A percentile compares a stretch with the other conserved stretches of the same genome.
phyloP scores from a whole-genome alignment of 106 monocot species.

The Dendrobium huoshanense region DNA sequence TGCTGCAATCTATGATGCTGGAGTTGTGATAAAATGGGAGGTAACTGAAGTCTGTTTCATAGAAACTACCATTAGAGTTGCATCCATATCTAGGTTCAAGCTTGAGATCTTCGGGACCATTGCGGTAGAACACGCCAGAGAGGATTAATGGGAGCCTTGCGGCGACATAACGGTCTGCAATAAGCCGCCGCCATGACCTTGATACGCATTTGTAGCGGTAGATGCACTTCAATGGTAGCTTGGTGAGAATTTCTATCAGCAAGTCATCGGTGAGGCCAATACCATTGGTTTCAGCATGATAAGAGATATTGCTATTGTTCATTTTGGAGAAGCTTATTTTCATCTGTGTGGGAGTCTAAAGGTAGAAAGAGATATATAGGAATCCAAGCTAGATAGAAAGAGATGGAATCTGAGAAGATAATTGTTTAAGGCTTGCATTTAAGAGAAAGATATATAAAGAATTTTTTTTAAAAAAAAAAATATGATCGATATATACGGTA shows the following conservation, averaged over 20 bases:
- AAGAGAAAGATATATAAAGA: not conserved
- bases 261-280: constrained; percentile 26
- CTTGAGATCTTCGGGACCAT: not conserved
- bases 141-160: constrained; percentile 26
- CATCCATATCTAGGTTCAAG: constrained; percentile 20
- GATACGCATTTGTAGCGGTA: constrained; percentile 42
- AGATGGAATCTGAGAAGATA: not conserved
- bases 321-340: not conserved
- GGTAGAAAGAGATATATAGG: not conserved
- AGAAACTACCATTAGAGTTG: constrained; percentile 8
- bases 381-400: not conserved
- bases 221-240: constrained; percentile 38
- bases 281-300: constrained; percentile 1
- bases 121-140: constrained; percentile 35
- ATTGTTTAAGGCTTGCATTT: not conserved
- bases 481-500: too few relatives aligned
- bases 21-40: constrained; percentile 34
- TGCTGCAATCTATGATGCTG: constrained; percentile 45
- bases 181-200: constrained; percentile 31
- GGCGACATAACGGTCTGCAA: constrained; percentile 28
- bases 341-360: not conserved
- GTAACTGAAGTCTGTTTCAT: constrained; percentile 18
- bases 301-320: not conserved
- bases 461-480: not conserved
- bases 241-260: constrained; percentile 40